Base-by-base conservation (phyloP, 139 green algal genomes). In the Pleodorina starrii region DNA sequence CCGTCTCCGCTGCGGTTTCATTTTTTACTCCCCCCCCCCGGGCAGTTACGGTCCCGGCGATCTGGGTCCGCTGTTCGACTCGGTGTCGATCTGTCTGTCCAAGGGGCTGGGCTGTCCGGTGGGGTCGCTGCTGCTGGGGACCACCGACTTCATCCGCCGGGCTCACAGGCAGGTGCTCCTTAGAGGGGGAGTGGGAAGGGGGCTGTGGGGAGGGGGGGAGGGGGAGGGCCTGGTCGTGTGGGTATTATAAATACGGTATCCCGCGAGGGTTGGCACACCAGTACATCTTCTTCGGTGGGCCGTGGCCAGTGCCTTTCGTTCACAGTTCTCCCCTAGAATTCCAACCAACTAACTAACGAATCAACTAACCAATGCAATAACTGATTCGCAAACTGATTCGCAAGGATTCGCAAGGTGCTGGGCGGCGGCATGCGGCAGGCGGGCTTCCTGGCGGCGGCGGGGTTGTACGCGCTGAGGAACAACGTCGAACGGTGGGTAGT, bases 341-440 rank as follows among this genome's bases (percentile, higher is more conserved):
- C n/a, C n/a, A n/a, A n/a, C n/a, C n/a, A n/a, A n/a, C n/a, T n/a
- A n/a, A n/a, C n/a, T n/a, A n/a, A n/a, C n/a, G n/a, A n/a, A n/a
- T n/a, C n/a, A n/a, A n/a, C n/a, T n/a, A n/a, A n/a, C n/a, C n/a
- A n/a, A n/a, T n/a, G n/a, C n/a, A n/a, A n/a, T n/a, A n/a, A n/a
- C n/a, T n/a, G n/a, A n/a, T n/a, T n/a, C n/a, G n/a, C n/a, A n/a
- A n/a, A n/a, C n/a, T n/a, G n/a, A n/a, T 66, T 12, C 7, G 21
- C 7, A 51, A 89, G 91, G 35, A 66, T 91, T 0, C 90, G 96
- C 29, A 98, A 98, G 91, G 91, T 94, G 83, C 90, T 96, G 35
- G 95, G 96, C 32, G 96, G 96, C 3, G 93, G 92, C 50, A 96
- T 97, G 95, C 86, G 95, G 35, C 95, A 98, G 90, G 93, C 92